phyloP scores from a whole-genome alignment of 441 rosid genomes.

The Gossypium aridum region DNA sequence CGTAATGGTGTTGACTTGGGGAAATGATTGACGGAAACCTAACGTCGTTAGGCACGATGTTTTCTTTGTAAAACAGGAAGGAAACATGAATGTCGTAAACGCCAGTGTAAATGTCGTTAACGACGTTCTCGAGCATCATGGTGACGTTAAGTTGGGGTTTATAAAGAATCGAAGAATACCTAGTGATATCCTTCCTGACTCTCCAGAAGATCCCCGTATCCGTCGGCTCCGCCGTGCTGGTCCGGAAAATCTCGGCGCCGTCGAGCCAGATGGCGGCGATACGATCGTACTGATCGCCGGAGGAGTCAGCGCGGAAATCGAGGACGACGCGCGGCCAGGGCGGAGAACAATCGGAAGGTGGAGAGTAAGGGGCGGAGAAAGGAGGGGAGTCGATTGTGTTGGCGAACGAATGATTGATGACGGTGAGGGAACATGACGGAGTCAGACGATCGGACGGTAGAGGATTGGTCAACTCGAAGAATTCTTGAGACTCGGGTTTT shows the following conservation, averaged over 20 bases:
- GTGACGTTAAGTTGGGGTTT: constrained; percentile 36
- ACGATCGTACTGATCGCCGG: constrained; percentile 72
- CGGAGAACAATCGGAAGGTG: constrained; percentile 45
- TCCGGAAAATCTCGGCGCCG: constrained; percentile 74
- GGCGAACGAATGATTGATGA: constrained; percentile 71
- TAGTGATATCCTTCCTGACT: constrained; percentile 65
- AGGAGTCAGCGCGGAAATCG: constrained; percentile 40
- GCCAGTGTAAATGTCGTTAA: constrained; percentile 69
- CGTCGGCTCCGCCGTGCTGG: constrained; percentile 83
- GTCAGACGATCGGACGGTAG: constrained; percentile 44
- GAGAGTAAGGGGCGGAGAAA: constrained; percentile 48
- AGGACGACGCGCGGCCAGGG: constrained; percentile 67
- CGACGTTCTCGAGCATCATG: constrained; percentile 80
- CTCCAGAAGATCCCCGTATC: constrained; percentile 62
- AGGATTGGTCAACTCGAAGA: constrained; percentile 44
- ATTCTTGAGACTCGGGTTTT: constrained; percentile 26
- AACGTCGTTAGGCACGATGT: not conserved
- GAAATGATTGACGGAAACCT: constrained; percentile 15
- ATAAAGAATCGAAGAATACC: constrained; percentile 53
- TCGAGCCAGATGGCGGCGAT: constrained; percentile 75
- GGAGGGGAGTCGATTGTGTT: constrained; percentile 65
- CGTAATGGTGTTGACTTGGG: not conserved
- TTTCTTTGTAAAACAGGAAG: constrained; percentile 41
- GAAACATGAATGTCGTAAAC: constrained; percentile 57
- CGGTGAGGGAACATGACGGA: constrained; percentile 45